These are phyloP conservation scores for Jaltomata sinuosa DNA, from an alignment of 257 asterid species.

Conservation along the genomic window DNA sequence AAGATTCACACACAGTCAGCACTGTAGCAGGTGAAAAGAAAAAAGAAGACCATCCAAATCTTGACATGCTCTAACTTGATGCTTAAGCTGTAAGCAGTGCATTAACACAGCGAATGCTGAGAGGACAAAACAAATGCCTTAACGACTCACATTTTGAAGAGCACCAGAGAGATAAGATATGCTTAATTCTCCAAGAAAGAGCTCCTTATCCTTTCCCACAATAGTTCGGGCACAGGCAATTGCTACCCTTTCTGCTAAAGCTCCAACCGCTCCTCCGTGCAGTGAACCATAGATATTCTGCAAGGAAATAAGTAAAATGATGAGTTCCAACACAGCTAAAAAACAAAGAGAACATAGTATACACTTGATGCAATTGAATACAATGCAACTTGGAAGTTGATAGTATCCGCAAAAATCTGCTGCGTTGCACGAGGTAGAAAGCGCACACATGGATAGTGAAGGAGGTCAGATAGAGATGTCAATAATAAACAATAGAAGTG, in stretches of 20 bases:
- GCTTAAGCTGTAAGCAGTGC: not conserved
- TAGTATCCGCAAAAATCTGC: not conserved
- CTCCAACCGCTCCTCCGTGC: conserved; percentile 75
- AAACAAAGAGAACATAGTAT: not conserved
- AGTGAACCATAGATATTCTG: conserved; percentile 63
- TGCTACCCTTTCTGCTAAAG: conserved; percentile 60
- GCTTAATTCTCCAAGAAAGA: conserved; percentile 84
- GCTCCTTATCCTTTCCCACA: conserved; percentile 56
- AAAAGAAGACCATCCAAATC: not conserved
- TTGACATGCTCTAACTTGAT: not conserved
- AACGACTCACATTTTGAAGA: conserved; percentile 38
- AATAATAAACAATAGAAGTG: not conserved
- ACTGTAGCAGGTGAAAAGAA: not conserved
- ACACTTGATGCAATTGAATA: not conserved
- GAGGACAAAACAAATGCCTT: not conserved
- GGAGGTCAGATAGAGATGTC: not conserved
- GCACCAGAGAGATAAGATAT: conserved; percentile 71
- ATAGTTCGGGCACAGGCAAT: conserved; percentile 79
- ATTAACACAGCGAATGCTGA: not conserved
- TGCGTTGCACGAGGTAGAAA: not conserved
- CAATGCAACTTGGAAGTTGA: not conserved
- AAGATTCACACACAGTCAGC: not conserved
- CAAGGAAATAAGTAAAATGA: not conserved
- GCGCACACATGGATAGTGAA: not conserved
- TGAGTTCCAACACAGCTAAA: not conserved